Percentiles rank a stretch among this genome's conserved stretches.
Evolutionary conservation across 139 green algal species (phyloP).

Genomic region (Edaphochlamys debaryana): DNA sequence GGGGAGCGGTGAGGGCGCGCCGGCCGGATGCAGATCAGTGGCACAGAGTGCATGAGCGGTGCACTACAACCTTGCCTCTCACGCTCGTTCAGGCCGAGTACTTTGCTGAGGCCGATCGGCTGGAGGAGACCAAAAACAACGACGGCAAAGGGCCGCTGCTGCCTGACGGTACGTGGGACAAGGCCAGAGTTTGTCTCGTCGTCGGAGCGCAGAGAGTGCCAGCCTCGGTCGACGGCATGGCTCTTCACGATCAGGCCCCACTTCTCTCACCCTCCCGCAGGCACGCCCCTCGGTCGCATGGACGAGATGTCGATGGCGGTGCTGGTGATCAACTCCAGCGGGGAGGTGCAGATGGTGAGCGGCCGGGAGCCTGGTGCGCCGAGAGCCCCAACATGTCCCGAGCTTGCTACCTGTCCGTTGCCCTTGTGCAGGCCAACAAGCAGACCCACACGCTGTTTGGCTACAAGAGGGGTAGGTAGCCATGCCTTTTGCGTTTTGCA

Average conservation of each 20-base stretch:
- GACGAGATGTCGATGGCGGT: constrained; percentile 40
- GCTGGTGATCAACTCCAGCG: constrained; percentile 48
- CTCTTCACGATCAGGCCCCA: no score
- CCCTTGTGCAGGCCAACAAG: constrained; percentile 13
- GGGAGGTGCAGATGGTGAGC: constrained; percentile 47
- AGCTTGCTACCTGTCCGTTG: no score
- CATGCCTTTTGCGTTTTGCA: no score
- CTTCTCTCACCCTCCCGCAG: no score
- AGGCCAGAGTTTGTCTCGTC: no score
- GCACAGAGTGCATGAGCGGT: no score
- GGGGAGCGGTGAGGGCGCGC: constrained; percentile 27
- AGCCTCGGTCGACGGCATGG: no score
- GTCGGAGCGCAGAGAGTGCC: no score
- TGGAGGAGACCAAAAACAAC: constrained; percentile 8
- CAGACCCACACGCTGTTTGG: constrained; percentile 7
- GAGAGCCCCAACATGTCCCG: no score
- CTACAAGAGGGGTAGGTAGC: constrained; percentile 22
- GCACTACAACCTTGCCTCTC: no score
- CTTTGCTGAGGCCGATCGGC: neutral
- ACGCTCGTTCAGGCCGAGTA: constrained; percentile 3
- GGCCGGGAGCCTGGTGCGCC: no score
- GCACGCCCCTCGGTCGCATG: constrained; percentile 27
- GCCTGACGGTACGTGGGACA: constrained; percentile 16
- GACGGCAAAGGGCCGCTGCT: constrained; percentile 12
- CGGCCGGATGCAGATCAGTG: no score